These are phyloP conservation scores for Pyricularia sp. DNA, from an alignment of 2,329 filamentous ascomycete genomes.

Conservation along the genomic window DNA sequence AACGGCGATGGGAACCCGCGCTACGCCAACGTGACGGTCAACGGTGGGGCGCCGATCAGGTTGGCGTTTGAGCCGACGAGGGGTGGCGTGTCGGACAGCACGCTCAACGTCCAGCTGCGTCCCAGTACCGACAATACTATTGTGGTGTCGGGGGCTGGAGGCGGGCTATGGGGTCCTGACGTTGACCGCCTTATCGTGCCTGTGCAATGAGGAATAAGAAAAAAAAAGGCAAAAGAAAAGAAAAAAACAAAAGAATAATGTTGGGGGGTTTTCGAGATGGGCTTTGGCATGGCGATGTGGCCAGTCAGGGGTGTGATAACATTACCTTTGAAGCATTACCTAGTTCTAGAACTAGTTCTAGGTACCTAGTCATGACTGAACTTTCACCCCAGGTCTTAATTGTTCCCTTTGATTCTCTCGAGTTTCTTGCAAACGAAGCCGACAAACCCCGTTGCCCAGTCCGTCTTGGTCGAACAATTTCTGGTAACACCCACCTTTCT, in stretches of 20 bases:
- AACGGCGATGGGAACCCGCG: slow-evolving; percentile 46
- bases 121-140: slow-evolving; percentile 37
- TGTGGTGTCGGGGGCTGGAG: slow-evolving; percentile 30
- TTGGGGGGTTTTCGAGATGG: too few species aligned
- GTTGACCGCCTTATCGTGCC: slow-evolving; percentile 47
- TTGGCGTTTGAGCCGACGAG: slow-evolving; percentile 46
- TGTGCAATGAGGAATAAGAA: slow-evolving; percentile 10
- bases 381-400: too few species aligned
- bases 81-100: slow-evolving; percentile 32
- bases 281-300: too few species aligned
- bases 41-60: slow-evolving; percentile 34
- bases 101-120: slow-evolving; percentile 37
- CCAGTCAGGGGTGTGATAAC: too few species aligned
- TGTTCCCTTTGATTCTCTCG: background rate
- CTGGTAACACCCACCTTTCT: background rate
- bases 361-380: too few species aligned
- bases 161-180: slow-evolving; percentile 33
- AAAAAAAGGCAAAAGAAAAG: too few species aligned
- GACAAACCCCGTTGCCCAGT: background rate
- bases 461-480: background rate
- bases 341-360: too few species aligned
- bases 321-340: too few species aligned
- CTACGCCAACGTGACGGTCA: slow-evolving; percentile 45
- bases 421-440: background rate
- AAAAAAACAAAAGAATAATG: too few species aligned